Evolutionary conservation across 2,329 filamentous ascomycete genomes (phyloP), one percentile per base, ranked within the genome.

Genomic region (Talaromyces funiculosus): DNA sequence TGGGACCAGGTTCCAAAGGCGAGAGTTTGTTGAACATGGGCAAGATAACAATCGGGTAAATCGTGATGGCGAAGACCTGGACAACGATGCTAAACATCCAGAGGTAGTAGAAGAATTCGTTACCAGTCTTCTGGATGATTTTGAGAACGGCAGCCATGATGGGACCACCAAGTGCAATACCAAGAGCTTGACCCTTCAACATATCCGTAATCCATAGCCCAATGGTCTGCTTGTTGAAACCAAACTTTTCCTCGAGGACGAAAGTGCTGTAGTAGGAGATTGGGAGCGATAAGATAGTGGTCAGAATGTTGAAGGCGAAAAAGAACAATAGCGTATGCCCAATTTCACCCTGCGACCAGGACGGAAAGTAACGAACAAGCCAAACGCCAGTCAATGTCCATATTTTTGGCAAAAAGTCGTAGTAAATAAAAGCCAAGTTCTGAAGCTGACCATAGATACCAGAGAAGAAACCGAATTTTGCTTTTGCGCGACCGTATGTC

Each of bases 1-100:
- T 84, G 64, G 87, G 82, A 65, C 94, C 94, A 60, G 91, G 87
- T 72, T 96, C 83, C 47, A 99, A 85, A 18, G 94, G 93, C 31
- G 92, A 95, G 61, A 99, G 85, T 80, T 97, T 99, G 83, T 99
- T 99, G 85, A 99, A 99, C 68, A 99, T 78, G 3, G 94, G 94
- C 51, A 97, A 84, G 67, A 99, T 97, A 64, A 89, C 86, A 69
- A 96, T 90, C 1, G 94, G 94, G 78, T 97, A 99, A 73, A 97
- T 89, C 49, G 94, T 96, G 70, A 97, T 96, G 78, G 90, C 92
- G 74, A 94, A 93, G 64, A 97, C 83, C 78, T 97, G 94, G 42
- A 99, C 85, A 61, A 85, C 87, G 63, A 96, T 86, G 67, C 90
- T 88, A 71, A 99, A 97, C 62, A 94, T 78, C 92, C 93, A 99